Evolutionary conservation across 805 yeast species (phyloP).

Genomic region (Myxozyma neglecta): DNA sequence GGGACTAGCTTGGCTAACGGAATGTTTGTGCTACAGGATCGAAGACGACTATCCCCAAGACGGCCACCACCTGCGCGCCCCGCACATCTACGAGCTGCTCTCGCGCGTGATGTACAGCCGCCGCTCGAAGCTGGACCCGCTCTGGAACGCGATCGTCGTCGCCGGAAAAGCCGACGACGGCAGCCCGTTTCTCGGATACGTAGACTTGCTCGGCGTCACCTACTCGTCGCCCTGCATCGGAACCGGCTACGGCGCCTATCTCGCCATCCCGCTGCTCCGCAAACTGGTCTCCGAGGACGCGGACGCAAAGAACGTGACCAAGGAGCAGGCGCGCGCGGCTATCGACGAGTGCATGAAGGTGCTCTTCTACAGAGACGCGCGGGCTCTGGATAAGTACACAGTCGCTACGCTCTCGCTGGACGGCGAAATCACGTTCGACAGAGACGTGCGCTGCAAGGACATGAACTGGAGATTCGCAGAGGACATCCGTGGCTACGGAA

Average conservation of each 20-base stretch:
- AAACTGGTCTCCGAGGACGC: conserved; percentile 61
- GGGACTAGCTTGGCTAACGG: conserved; percentile 28
- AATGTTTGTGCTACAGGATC: conserved; percentile 37
- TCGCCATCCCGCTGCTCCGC: conserved; percentile 90
- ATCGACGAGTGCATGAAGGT: conserved; percentile 89
- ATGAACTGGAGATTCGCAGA: conserved; percentile 91
- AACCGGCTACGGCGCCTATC: conserved; percentile 94
- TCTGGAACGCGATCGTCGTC: conserved; percentile 91
- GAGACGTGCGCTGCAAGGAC: conserved; percentile 63
- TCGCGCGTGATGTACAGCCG: conserved; percentile 81
- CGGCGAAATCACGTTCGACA: conserved; percentile 62
- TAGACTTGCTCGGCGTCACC: conserved; percentile 88
- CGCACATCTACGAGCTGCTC: conserved; percentile 83
- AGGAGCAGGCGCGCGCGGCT: conserved; percentile 74
- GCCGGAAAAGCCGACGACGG: conserved; percentile 78
- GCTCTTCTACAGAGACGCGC: conserved; percentile 91
- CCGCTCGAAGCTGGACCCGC: conserved; percentile 90
- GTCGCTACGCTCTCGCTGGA: conserved; percentile 71
- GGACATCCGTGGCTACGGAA: conserved; percentile 87
- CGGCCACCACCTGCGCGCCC: conserved; percentile 72
- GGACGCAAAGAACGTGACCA: conserved; percentile 53
- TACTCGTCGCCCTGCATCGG: conserved; percentile 86
- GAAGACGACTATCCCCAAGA: conserved; percentile 76
- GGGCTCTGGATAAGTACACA: conserved; percentile 83
- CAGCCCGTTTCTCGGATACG: conserved; percentile 76